Percentiles rank a stretch among this genome's conserved stretches.
phyloP scores from a whole-genome alignment of 169 alveolate species.

The Cryptosporidium meleagridis region DNA sequence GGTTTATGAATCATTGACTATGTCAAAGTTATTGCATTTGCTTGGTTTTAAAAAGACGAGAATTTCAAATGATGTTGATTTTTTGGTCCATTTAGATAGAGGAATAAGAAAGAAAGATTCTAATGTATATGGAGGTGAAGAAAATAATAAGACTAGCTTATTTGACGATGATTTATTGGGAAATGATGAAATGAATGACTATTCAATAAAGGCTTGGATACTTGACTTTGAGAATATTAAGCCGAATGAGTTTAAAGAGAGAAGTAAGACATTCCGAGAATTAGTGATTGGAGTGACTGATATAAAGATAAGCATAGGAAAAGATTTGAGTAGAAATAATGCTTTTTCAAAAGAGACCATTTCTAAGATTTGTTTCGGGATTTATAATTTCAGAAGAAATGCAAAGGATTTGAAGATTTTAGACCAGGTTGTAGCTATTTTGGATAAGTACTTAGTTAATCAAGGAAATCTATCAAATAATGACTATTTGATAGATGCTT shows the following conservation, averaged over 20 bases:
- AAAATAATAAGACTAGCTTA: background rate
- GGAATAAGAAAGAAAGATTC: background rate
- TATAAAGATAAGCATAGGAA: background rate
- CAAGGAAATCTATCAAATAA: background rate
- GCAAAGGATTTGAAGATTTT: background rate
- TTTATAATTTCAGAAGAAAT: constrained; percentile 16
- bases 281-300: background rate
- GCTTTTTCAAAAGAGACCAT: constrained; percentile 31
- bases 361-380: background rate
- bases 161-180: constrained; percentile 12
- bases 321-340: background rate
- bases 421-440: background rate
- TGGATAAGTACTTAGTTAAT: background rate
- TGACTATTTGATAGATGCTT: background rate
- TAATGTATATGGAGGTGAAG: background rate
- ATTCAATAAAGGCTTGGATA: constrained; percentile 12
- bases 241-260: constrained; percentile 1
- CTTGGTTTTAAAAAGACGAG: constrained; percentile 33
- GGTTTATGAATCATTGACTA: constrained; percentile 7
- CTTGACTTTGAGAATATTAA: constrained; percentile 20
- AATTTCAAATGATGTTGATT: constrained; percentile 11
- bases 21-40: constrained; percentile 12
- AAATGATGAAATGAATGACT: constrained; percentile 4
- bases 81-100: constrained; percentile 28
- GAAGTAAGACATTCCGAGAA: background rate